A percentile compares a stretch with the other conserved stretches of the same genome.
Conservation (phyloP, 2,329 filamentous ascomycete genomes). For the Didymella arachidicola region DNA sequence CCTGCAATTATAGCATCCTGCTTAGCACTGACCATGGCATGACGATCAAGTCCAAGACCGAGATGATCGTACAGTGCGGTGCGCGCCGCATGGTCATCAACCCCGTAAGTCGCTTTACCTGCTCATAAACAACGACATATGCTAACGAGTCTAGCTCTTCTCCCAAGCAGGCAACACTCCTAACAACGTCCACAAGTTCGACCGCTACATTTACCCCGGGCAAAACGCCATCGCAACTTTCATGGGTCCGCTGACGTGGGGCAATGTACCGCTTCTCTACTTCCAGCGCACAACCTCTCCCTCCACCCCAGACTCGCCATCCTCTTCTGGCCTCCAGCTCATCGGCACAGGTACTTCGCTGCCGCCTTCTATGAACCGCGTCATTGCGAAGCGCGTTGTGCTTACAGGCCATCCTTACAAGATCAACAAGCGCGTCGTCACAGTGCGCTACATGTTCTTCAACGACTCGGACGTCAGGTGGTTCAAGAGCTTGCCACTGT, state of each 20-base stretch:
- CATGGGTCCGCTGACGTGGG: constrained; percentile 91
- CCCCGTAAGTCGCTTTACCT: constrained; percentile 57
- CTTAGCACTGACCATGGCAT: constrained; percentile 77
- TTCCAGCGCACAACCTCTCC: constrained; percentile 69
- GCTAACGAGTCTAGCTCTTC: constrained; percentile 64
- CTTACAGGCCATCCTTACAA: constrained; percentile 97
- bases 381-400: constrained; percentile 92
- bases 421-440: constrained; percentile 97
- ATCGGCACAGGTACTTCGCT: constrained; percentile 88
- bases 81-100: constrained; percentile 86
- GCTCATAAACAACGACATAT: neutral
- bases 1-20: constrained; percentile 85
- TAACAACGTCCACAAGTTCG: constrained; percentile 97
- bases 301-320: constrained; percentile 13
- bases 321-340: constrained; percentile 65
- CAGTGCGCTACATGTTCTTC: constrained; percentile 99
- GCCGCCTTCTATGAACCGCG: constrained; percentile 74
- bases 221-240: constrained; percentile 89
- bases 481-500: constrained; percentile 96
- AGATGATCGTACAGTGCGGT: constrained; percentile 90
- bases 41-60: constrained; percentile 89
- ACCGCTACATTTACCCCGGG: constrained; percentile 88
- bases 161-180: constrained; percentile 88
- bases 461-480: constrained; percentile 92
- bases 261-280: constrained; percentile 86